These are phyloP conservation scores for Pythium vanterpoolii DNA, from an alignment of 352 stramenopile species.

Conservation along the genomic window DNA sequence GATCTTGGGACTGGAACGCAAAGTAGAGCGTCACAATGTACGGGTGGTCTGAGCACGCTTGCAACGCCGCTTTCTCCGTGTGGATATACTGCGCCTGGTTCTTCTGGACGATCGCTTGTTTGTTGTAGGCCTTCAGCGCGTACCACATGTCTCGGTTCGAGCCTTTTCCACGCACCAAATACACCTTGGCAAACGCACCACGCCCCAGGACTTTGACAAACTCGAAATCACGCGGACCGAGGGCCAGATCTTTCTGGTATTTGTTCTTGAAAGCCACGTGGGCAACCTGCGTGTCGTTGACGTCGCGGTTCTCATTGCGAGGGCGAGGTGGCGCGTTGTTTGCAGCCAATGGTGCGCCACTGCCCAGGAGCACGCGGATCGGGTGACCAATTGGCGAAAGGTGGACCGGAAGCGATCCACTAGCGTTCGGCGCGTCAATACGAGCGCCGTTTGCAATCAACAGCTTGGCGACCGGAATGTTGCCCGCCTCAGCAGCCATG, in stretches of 20 bases:
- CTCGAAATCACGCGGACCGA: constrained; percentile 83
- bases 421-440: constrained; percentile 75
- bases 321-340: constrained; percentile 64
- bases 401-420: constrained; percentile 76
- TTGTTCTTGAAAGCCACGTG: constrained; percentile 90
- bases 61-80: constrained; percentile 78
- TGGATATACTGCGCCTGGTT: constrained; percentile 88
- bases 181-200: constrained; percentile 83
- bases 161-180: constrained; percentile 77
- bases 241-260: constrained; percentile 80
- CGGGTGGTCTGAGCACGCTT: constrained; percentile 81
- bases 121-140: constrained; percentile 87
- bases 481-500: constrained; percentile 71
- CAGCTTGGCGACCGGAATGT: constrained; percentile 77
- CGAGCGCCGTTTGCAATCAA: constrained; percentile 67
- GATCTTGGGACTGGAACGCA: constrained; percentile 83
- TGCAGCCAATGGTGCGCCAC: constrained; percentile 60
- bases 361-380: constrained; percentile 79
- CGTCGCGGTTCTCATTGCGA: constrained; percentile 46
- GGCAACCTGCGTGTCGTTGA: constrained; percentile 68
- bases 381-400: constrained; percentile 84
- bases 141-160: constrained; percentile 88
- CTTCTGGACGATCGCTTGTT: constrained; percentile 86
- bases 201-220: constrained; percentile 84
- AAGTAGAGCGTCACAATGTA: constrained; percentile 86